phyloP scores from a whole-genome alignment of 2,329 filamentous ascomycete species.

The Didymosphaeria variabile region DNA sequence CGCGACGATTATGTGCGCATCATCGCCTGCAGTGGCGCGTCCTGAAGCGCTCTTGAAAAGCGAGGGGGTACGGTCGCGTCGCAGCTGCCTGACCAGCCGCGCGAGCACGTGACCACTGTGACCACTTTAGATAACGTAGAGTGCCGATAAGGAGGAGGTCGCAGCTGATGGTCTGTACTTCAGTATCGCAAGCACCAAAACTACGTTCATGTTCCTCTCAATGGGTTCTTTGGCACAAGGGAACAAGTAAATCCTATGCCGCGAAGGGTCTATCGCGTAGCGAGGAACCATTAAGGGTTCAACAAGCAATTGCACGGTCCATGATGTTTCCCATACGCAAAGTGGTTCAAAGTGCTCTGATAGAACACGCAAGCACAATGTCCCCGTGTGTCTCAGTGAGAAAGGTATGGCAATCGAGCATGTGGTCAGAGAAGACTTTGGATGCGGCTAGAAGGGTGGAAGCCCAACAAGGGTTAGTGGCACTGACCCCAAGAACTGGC shows the following conservation, averaged over 20 bases:
- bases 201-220: too few species aligned
- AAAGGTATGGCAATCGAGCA: constrained; percentile 7
- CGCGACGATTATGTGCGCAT: constrained; percentile 10
- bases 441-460: constrained; percentile 34
- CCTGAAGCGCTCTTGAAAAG: not conserved
- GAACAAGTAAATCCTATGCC: too few species aligned
- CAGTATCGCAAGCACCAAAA: too few species aligned
- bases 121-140: constrained; percentile 21
- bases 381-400: not conserved
- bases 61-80: constrained; percentile 15
- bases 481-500: constrained; percentile 20
- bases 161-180: not conserved
- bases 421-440: constrained; percentile 40
- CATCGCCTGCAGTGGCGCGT: constrained; percentile 8
- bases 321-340: not conserved
- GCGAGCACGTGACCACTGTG: constrained; percentile 25
- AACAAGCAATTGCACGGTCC: too few species aligned
- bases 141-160: not conserved
- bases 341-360: not conserved
- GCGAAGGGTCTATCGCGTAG: too few species aligned
- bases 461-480: constrained; percentile 31
- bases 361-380: not conserved
- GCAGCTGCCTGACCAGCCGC: constrained; percentile 1
- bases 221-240: not conserved
- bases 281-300: too few species aligned